A percentile compares a stretch with the other conserved stretches of the same genome.
phyloP scores from a whole-genome alignment of 176 grass and related monocot species.

The Cenchrus americanus region DNA sequence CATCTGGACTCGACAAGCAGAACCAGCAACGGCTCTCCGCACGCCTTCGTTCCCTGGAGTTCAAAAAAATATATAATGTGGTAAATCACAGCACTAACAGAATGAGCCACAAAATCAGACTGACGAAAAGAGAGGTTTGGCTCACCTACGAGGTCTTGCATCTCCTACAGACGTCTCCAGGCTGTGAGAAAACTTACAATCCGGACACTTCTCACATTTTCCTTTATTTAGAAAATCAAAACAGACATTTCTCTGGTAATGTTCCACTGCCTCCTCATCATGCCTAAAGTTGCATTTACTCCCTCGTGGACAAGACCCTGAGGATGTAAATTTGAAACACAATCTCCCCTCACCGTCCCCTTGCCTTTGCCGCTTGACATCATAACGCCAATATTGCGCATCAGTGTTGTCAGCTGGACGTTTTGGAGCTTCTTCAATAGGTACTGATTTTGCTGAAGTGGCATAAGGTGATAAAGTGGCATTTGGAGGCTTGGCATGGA shows the following conservation, averaged over 20 bases:
- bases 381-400: constrained; percentile 91
- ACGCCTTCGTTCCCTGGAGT: constrained; percentile 49
- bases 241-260: constrained; percentile 78
- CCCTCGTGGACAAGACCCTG: constrained; percentile 69
- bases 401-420: constrained; percentile 51
- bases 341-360: constrained; percentile 53
- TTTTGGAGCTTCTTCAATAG: constrained; percentile 65
- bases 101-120: neutral
- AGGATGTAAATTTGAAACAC: constrained; percentile 88
- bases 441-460: constrained; percentile 46
- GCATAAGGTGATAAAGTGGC: constrained; percentile 77
- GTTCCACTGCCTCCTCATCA: constrained; percentile 69
- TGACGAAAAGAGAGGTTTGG: neutral
- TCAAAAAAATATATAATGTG: constrained; percentile 31
- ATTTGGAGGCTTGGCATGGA: constrained; percentile 72
- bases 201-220: constrained; percentile 73
- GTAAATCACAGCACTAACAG: constrained; percentile 20
- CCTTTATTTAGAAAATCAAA: constrained; percentile 98
- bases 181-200: constrained; percentile 81
- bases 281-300: constrained; percentile 71
- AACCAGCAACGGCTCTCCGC: constrained; percentile 86
- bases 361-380: constrained; percentile 82
- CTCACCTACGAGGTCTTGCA: constrained; percentile 61
- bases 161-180: constrained; percentile 57
- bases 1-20: constrained; percentile 91